Evolutionary conservation across 768 basidiomycete genomes (phyloP).

Genomic region (Termitomyces sp.): DNA sequence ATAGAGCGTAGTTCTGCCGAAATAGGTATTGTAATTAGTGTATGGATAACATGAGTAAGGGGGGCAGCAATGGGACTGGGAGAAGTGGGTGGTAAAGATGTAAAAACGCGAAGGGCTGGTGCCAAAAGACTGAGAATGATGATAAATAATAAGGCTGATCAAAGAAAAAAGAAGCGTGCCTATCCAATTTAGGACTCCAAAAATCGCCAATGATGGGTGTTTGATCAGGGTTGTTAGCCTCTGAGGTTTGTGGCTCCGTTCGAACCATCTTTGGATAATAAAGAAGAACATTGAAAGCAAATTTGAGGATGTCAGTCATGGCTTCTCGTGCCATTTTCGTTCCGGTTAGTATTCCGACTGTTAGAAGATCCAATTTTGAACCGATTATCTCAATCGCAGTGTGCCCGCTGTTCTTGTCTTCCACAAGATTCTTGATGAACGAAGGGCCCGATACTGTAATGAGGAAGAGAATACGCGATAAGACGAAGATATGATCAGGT

Average conservation of each 20-base stretch:
- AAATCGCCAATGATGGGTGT: slow-evolving; percentile 61
- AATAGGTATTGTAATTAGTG: slow-evolving; percentile 75
- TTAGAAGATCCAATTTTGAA: slow-evolving; percentile 55
- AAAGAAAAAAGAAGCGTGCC: slow-evolving; percentile 34
- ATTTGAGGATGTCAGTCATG: slow-evolving; percentile 78
- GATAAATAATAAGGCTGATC: background rate
- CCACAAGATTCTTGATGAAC: slow-evolving; percentile 57
- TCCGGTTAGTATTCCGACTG: slow-evolving; percentile 41
- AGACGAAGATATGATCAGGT: slow-evolving; percentile 66
- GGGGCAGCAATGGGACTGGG: slow-evolving; percentile 66
- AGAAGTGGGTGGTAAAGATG: slow-evolving; percentile 55
- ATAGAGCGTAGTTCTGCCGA: slow-evolving; percentile 43
- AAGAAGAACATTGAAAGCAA: slow-evolving; percentile 73
- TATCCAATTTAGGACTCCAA: slow-evolving; percentile 71
- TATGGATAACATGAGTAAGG: slow-evolving; percentile 77
- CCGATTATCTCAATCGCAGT: slow-evolving; percentile 61
- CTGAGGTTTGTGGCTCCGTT: slow-evolving; percentile 37
- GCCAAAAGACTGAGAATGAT: slow-evolving; percentile 51
- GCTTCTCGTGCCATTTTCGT: slow-evolving; percentile 62
- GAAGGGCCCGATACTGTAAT: slow-evolving; percentile 49
- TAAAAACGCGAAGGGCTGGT: slow-evolving; percentile 67
- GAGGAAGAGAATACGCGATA: slow-evolving; percentile 74
- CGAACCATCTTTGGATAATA: slow-evolving; percentile 71
- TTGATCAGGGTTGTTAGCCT: slow-evolving; percentile 22
- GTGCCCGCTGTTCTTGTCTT: slow-evolving; percentile 51